Evolutionary conservation across 1,284 basidiomycete genomes (phyloP), one percentile per base, ranked within the genome.

Genomic region (Caloboletus inedulis): DNA sequence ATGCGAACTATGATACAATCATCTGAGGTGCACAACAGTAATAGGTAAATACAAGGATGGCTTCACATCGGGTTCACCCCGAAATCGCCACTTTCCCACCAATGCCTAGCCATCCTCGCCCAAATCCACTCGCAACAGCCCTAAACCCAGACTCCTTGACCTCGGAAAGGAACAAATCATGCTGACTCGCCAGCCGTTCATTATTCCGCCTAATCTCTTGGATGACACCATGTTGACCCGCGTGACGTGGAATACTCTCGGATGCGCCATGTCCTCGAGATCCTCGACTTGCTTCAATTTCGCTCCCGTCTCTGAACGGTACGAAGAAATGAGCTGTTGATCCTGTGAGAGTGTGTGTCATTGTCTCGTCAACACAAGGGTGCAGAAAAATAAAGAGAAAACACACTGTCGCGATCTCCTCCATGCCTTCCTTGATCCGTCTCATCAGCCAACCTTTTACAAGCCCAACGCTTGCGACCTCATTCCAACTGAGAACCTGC

Each of bases 191-290:
- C 48, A 94, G 72, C 55, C 82, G 77, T 61, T 89, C 87, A 60
- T 97, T 95, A 62, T 89, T 91, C 55, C 83, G 77, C 53, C 91
- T 77, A 47, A 97, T 88, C 64, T 97, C 94, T 31, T 89, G 84
- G 30, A 98, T 87, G 49, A 96, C 81, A n/a, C 87, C 85, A 63
- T 97, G 91, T 58, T 91, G 85, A 9, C 85, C 36, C 91, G 79
- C 4, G 93, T 94, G 59, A 95, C 90, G 64, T 98, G 94, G 77
- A 98, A 97, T 18, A 98, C 89, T 14, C 85, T 81, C 0, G 94
- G 91, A 48, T 85, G 80, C 14, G 82, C 79, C 1, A 83, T 76
- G 68, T 94, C 87, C 1, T 86, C 81, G 13, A 99, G 78, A 34
- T 91, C 87, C 33, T 81, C 77, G 7, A 98, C 87, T 62, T 94